These are phyloP conservation scores for Clarireedia monteithiana DNA, from an alignment of 2,329 filamentous ascomycete species.

Conservation along the genomic window DNA sequence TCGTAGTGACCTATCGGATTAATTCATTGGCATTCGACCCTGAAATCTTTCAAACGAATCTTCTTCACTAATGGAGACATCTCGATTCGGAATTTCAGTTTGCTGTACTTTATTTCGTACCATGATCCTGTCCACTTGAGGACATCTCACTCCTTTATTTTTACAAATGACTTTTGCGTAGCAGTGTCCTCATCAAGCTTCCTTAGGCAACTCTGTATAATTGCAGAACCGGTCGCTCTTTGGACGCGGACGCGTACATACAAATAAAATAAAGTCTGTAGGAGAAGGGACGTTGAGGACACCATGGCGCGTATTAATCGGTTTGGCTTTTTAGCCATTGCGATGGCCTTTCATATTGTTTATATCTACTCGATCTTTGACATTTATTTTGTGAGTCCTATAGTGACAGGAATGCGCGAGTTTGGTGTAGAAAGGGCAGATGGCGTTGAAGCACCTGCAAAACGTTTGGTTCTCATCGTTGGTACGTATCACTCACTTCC, in stretches of 20 bases:
- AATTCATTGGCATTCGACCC: too few relatives aligned
- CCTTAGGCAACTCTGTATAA: neutral
- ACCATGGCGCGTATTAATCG: conserved; percentile 53
- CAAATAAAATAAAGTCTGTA: neutral
- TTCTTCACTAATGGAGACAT: too few relatives aligned
- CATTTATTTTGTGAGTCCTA: conserved; percentile 96
- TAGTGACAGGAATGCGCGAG: conserved; percentile 89
- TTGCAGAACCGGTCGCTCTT: neutral
- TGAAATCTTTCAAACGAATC: too few relatives aligned
- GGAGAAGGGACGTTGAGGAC: neutral
- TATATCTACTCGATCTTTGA: conserved; percentile 97
- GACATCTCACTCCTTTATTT: conserved; percentile 5
- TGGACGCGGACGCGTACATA: conserved; percentile 2
- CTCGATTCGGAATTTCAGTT: neutral
- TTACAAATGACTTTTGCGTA: conserved; percentile 5
- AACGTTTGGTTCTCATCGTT: conserved; percentile 87
- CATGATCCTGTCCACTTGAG: conserved; percentile 1
- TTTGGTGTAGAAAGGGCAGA: conserved; percentile 59
- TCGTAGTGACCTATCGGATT: too few relatives aligned
- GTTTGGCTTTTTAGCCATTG: conserved; percentile 78
- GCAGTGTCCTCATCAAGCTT: neutral
- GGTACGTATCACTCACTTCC: conserved; percentile 42
- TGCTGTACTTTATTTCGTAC: neutral
- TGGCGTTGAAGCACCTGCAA: conserved; percentile 65
- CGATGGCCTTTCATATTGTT: conserved; percentile 84